Conservation (phyloP, 192 early-diverging fungal genomes). For the Funneliformis geosporum region DNA sequence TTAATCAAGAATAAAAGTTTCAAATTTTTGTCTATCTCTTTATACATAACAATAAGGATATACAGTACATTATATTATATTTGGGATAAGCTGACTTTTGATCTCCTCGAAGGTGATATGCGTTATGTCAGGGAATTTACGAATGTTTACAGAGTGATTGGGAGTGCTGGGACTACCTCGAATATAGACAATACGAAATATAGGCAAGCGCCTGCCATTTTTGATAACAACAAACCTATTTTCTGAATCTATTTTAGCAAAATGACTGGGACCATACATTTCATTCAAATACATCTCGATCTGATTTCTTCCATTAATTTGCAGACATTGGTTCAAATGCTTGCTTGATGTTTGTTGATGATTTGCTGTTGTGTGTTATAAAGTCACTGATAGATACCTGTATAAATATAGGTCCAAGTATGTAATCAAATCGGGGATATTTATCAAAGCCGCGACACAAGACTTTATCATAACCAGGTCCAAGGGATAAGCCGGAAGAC, state of each 20-base stretch:
- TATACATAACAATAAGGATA: too few relatives aligned
- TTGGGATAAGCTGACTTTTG: constrained; percentile 35
- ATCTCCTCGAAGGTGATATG: constrained; percentile 39
- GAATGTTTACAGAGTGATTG: constrained; percentile 20
- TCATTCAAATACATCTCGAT: constrained; percentile 36
- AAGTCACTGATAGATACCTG: constrained; percentile 39
- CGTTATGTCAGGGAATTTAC: constrained; percentile 33
- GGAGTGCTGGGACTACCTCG: constrained; percentile 31
- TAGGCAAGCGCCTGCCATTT: constrained; percentile 24
- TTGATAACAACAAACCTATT: constrained; percentile 37
- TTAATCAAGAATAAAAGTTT: too few relatives aligned
- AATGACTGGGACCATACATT: constrained; percentile 36
- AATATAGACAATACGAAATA: constrained; percentile 42
- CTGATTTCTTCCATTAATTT: constrained; percentile 31
- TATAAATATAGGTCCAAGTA: constrained; percentile 39
- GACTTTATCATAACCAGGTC: constrained; percentile 27
- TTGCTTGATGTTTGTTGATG: constrained; percentile 32
- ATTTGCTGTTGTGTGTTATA: constrained; percentile 31
- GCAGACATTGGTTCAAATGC: constrained; percentile 32
- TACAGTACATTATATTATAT: constrained; percentile 18
- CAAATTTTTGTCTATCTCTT: too few relatives aligned
- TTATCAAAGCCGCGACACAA: constrained; percentile 33
- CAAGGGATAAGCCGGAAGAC: constrained; percentile 27
- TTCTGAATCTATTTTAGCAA: constrained; percentile 25
- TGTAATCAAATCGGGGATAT: constrained; percentile 42